Evolutionary conservation across 2,329 filamentous ascomycete species (phyloP).

Genomic region (Coniochaeta sp.): DNA sequence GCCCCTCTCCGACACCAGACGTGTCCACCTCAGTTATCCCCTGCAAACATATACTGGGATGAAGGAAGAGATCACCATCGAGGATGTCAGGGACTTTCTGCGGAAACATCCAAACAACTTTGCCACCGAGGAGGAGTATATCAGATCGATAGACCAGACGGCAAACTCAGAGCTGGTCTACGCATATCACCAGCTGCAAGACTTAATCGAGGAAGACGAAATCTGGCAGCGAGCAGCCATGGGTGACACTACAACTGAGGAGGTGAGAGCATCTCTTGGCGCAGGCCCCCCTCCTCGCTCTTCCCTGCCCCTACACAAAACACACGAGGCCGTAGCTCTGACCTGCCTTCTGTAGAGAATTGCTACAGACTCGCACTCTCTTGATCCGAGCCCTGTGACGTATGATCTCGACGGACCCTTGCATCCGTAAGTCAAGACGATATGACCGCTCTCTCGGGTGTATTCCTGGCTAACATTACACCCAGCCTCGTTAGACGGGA

Average conservation of each 20-base stretch:
- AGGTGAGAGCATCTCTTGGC: constrained; percentile 6
- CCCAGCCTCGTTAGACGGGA: background rate
- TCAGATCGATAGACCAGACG: background rate
- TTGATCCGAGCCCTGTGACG: background rate
- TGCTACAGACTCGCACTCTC: background rate
- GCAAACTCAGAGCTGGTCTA: background rate
- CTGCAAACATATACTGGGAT: constrained; percentile 2
- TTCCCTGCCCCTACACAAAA: too few relatives aligned
- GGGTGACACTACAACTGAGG: constrained; percentile 4
- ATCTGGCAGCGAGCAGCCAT: constrained; percentile 6
- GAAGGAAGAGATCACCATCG: constrained; percentile 1
- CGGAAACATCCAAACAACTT: background rate
- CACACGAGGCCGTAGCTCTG: too few relatives aligned
- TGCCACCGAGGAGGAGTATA: background rate
- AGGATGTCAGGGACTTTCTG: background rate
- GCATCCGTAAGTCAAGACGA: constrained; percentile 2
- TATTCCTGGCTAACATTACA: background rate
- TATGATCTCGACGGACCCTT: constrained; percentile 2
- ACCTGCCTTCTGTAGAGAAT: constrained; percentile 3
- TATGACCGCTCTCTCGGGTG: too few relatives aligned
- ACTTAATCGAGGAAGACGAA: constrained; percentile 4
- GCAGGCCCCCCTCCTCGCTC: too few relatives aligned
- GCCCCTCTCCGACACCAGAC: constrained; percentile 1
- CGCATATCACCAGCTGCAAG: background rate
- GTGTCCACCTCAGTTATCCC: background rate